These are phyloP conservation scores for Colletotrichum liriopes DNA, from an alignment of 2,329 filamentous ascomycete species.

Conservation along the genomic window DNA sequence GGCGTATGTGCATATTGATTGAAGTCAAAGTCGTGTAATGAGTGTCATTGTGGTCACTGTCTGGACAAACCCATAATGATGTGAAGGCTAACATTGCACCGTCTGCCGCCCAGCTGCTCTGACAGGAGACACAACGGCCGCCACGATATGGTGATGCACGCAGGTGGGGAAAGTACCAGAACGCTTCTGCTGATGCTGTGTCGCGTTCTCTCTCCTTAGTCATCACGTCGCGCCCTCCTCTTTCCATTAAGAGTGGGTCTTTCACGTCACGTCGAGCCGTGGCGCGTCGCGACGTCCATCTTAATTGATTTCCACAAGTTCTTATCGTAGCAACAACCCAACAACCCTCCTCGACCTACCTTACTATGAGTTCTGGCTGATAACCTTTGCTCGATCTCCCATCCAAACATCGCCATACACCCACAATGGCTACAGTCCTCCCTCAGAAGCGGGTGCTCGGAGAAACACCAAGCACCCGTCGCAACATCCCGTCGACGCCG, in stretches of 20 bases:
- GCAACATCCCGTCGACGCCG: constrained; percentile 73
- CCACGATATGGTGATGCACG: background rate
- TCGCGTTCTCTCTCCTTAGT: constrained; percentile 26
- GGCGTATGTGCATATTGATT: background rate
- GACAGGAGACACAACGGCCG: background rate
- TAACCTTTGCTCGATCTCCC: constrained; percentile 2
- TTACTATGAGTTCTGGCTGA: constrained; percentile 33
- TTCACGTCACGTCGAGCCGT: constrained; percentile 52
- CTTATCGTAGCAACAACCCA: constrained; percentile 31
- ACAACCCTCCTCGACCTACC: constrained; percentile 20
- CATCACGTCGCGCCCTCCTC: constrained; percentile 16
- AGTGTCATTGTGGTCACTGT: no score
- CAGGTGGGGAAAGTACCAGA: background rate
- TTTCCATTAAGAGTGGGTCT: constrained; percentile 50
- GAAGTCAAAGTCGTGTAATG: background rate
- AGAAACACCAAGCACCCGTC: constrained; percentile 76
- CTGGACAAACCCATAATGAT: no score
- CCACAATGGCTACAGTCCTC: constrained; percentile 66
- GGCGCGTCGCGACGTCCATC: constrained; percentile 49
- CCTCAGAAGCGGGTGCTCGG: constrained; percentile 82
- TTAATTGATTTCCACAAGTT: constrained; percentile 36
- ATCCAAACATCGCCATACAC: constrained; percentile 10
- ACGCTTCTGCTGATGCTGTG: background rate
- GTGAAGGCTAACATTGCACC: no score
- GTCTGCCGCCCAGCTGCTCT: background rate